Evolutionary conservation across 257 asterid species (phyloP).

Genomic region (Plantago ovata): DNA sequence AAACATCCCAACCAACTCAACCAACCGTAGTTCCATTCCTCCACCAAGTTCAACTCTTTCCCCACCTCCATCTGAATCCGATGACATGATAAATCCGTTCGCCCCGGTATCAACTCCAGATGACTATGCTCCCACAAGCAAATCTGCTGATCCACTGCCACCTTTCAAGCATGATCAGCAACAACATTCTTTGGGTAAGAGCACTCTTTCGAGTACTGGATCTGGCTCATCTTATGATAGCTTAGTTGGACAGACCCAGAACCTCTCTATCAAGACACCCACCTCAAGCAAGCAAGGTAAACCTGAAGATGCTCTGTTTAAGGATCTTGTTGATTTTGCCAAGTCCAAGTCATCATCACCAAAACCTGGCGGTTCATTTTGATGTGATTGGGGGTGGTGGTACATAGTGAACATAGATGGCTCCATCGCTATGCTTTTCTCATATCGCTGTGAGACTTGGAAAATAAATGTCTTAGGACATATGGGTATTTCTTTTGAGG

Average conservation of each 20-base stretch:
- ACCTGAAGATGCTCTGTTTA: slow-evolving; percentile 80
- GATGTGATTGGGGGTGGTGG: slow-evolving; percentile 30
- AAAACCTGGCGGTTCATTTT: slow-evolving; percentile 66
- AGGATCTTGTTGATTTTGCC: slow-evolving; percentile 90
- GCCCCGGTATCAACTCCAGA: slow-evolving; percentile 38
- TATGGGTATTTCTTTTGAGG: slow-evolving; percentile 15
- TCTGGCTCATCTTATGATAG: slow-evolving; percentile 68
- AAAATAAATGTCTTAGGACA: slow-evolving; percentile 18
- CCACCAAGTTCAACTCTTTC: slow-evolving; percentile 35
- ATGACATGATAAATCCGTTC: slow-evolving; percentile 83
- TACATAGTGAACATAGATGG: slow-evolving; percentile 21
- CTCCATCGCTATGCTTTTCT: slow-evolving; percentile 18
- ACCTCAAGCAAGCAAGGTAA: slow-evolving; percentile 53
- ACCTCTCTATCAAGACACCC: slow-evolving; percentile 60
- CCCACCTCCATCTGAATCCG: slow-evolving; percentile 35
- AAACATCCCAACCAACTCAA: slow-evolving; percentile 42
- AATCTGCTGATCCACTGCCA: slow-evolving; percentile 19
- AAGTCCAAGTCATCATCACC: slow-evolving; percentile 91
- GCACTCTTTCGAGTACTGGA: slow-evolving; percentile 35
- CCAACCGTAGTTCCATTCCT: slow-evolving; percentile 30
- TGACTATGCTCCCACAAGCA: slow-evolving; percentile 35
- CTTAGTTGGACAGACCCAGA: slow-evolving; percentile 78
- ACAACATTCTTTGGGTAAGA: slow-evolving; percentile 41
- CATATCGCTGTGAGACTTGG: slow-evolving; percentile 21
- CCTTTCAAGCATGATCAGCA: slow-evolving; percentile 59